These are phyloP conservation scores for Salvia splendens DNA, from an alignment of 257 asterid species.

Conservation along the genomic window DNA sequence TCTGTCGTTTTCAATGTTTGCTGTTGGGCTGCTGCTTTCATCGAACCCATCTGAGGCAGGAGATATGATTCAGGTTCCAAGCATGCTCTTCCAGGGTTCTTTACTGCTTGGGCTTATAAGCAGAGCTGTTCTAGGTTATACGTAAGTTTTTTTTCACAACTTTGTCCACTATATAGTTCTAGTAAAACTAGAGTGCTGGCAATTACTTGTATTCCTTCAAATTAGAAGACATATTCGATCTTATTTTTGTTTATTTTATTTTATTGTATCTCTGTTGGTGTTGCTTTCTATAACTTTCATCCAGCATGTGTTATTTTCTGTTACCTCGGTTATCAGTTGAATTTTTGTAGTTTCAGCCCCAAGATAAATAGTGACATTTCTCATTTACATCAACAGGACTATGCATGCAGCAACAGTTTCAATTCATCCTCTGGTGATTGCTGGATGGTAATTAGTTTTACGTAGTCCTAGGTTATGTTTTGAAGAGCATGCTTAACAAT, in stretches of 20 bases:
- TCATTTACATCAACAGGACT: constrained; percentile 49
- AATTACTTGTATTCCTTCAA: neutral
- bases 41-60: constrained; percentile 71
- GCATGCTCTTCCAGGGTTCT: constrained; percentile 94
- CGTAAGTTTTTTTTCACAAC: constrained; percentile 49
- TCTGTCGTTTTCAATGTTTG: constrained; percentile 78
- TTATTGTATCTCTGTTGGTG: neutral
- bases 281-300: neutral
- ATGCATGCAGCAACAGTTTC: constrained; percentile 81
- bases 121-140: constrained; percentile 75
- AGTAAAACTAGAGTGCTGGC: constrained; percentile 12
- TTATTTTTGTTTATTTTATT: neutral
- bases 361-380: constrained; percentile 1
- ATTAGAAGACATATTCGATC: neutral
- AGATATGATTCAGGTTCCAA: constrained; percentile 93
- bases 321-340: neutral
- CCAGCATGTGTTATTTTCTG: constrained; percentile 9
- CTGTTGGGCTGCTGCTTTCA: constrained; percentile 80
- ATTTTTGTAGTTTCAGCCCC: constrained; percentile 7
- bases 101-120: constrained; percentile 95
- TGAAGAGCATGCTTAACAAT: constrained; percentile 22
- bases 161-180: constrained; percentile 22
- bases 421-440: constrained; percentile 87
- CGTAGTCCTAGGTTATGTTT: constrained; percentile 25
- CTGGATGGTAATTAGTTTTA: constrained; percentile 76